Evolutionary conservation across 352 stramenopile genomes (phyloP).

Genomic region (Globisporangium echinulatum): DNA sequence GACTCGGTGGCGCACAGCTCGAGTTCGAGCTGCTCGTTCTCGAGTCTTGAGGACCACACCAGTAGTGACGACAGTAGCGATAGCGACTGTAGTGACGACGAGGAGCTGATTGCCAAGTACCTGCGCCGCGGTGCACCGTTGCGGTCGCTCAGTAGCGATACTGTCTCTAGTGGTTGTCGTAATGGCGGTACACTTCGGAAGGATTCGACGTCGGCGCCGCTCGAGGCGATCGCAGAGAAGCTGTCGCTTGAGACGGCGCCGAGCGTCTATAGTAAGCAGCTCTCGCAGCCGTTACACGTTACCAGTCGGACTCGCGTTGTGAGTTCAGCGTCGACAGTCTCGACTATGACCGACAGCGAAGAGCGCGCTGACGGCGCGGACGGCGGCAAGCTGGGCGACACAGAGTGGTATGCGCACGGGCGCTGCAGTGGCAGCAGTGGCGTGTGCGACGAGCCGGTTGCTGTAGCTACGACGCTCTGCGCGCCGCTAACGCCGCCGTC

Average conservation of each 20-base stretch:
- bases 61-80: neutral
- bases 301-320: slow-evolving; percentile 18
- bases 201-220: neutral
- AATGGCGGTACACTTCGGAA: neutral
- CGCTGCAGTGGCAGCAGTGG: slow-evolving; percentile 4
- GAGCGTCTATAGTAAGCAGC: no score
- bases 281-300: neutral
- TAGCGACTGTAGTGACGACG: slow-evolving; percentile 4
- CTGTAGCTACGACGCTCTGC: no score
- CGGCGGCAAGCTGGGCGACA: neutral
- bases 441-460: neutral
- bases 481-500: slow-evolving; percentile 1
- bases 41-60: slow-evolving; percentile 12
- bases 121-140: slow-evolving; percentile 8
- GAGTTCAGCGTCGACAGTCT: slow-evolving; percentile 19
- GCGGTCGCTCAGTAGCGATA: slow-evolving; percentile 3
- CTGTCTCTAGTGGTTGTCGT: no score
- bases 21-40: slow-evolving; percentile 10
- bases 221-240: slow-evolving; percentile 13
- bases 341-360: slow-evolving; percentile 27
- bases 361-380: slow-evolving; percentile 12
- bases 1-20: slow-evolving; percentile 5
- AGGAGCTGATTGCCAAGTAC: slow-evolving; percentile 16
- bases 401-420: neutral
- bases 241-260: slow-evolving; percentile 1